A percentile compares a stretch with the other conserved stretches of the same genome.
These are phyloP conservation scores for Ceratocystis albifundus DNA, from an alignment of 2,329 filamentous ascomycete species.

Conservation along the genomic window DNA sequence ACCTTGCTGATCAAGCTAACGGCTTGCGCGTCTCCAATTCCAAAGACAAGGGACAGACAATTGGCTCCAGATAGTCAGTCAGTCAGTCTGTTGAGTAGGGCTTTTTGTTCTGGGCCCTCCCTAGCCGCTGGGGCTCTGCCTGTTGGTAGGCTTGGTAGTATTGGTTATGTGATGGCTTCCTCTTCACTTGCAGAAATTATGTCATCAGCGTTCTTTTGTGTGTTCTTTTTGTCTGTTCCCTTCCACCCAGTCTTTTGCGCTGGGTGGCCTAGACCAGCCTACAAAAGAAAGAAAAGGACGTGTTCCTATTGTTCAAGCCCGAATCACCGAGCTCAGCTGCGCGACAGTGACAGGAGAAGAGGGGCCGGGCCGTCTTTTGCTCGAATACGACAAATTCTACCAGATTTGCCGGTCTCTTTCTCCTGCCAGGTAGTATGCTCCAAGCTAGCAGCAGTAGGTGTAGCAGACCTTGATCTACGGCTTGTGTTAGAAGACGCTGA, in stretches of 20 bases:
- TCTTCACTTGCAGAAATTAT: neutral
- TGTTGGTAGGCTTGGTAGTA: neutral
- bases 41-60: neutral
- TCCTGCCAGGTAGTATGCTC: neutral
- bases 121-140: neutral
- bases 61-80: too few relatives aligned
- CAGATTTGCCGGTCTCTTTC: neutral
- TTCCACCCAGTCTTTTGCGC: neutral
- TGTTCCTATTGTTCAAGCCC: neutral
- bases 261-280: neutral
- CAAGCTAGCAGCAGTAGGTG: too few relatives aligned
- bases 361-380: neutral
- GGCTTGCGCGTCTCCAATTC: neutral
- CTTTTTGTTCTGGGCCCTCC: neutral
- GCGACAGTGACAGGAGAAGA: neutral
- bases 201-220: neutral
- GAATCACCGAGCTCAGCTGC: neutral
- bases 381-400: neutral
- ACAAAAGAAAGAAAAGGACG: neutral
- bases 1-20: too few relatives aligned
- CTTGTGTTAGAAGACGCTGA: too few relatives aligned
- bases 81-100: too few relatives aligned
- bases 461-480: neutral
- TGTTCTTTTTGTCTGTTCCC: neutral
- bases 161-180: neutral